Evolutionary conservation across 768 basidiomycete species (phyloP), one percentile per base, ranked within the genome.

Genomic region (Kwoniella dejecticola): DNA sequence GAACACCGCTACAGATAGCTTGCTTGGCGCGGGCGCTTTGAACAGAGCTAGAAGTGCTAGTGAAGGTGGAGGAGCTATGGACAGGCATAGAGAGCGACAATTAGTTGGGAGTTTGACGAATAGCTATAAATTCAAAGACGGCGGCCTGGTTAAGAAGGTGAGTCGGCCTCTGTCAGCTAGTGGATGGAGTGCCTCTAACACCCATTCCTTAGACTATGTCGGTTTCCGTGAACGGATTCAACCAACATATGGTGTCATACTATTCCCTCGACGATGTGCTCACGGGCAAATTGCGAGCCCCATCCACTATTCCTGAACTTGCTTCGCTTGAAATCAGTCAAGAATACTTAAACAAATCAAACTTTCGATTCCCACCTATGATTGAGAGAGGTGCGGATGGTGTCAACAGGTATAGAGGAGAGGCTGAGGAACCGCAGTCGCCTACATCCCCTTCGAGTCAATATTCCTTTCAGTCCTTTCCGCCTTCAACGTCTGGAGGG

Each of bases 61-160:
- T 47, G 75, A 77, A 44, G 68, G 66, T 42, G 69, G 68, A 30
- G 62, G 81, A 11, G 81, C 83, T 31, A 78, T 89, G 56, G 89
- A 91, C 74, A 85, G 86, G 66, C 83, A 87, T 42, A 84, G 87
- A 47, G 93, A 96, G 78, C 82, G 91, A 49, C 86, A 85, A 24
- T 83, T 97, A 24, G 85, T 95, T 52, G 94, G 94, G 30, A 92
- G 90, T 71, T 80, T 97, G 72, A 96, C 93, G 8, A 93, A 91
- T 80, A 89, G 86, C 76, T 88, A 89, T 83, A 91, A 91, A 79
- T 97, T 95, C 84, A 95, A 94, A 75, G 79, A 83, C 0, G 88
- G 91, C 59, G 95, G 95, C 6, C 84, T 98, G 78, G 91, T 97
- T 87, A 98, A 98, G 83, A 96, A 97, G 86, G 95, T 92, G 45